Conservation (phyloP, 2,329 filamentous ascomycete genomes). For the Ophiocordyceps robertsii region DNA sequence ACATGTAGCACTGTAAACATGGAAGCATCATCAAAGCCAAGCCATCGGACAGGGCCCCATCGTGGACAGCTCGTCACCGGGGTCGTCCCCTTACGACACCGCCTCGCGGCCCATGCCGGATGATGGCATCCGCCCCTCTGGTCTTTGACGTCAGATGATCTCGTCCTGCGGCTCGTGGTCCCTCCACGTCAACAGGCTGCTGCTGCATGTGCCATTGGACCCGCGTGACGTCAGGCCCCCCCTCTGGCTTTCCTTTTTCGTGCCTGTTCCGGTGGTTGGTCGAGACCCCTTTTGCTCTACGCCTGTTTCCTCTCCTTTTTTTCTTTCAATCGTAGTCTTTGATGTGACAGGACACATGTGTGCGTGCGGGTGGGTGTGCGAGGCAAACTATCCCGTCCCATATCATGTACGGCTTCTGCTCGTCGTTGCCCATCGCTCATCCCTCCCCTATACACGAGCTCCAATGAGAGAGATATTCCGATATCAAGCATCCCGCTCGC, state of each 20-base stretch:
- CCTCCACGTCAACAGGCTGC: not conserved
- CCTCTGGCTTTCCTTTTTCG: not conserved
- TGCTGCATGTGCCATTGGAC: not conserved
- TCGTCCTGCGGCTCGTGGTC: not conserved
- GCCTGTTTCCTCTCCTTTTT: too few relatives aligned
- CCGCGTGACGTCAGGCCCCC: conserved; percentile 1
- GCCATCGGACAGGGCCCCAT: not conserved
- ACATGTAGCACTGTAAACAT: too few relatives aligned
- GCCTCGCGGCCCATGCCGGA: not conserved
- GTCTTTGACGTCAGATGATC: conserved; percentile 5
- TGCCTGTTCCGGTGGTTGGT: not conserved
- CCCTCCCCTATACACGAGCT: too few relatives aligned
- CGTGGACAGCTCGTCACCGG: not conserved
- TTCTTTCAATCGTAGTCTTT: too few relatives aligned
- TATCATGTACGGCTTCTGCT: too few relatives aligned
- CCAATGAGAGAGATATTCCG: too few relatives aligned
- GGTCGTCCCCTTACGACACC: not conserved
- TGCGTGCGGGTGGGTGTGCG: too few relatives aligned
- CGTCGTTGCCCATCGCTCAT: too few relatives aligned
- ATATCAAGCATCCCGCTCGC: not conserved
- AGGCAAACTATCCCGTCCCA: too few relatives aligned
- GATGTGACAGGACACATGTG: too few relatives aligned
- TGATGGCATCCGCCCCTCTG: not conserved
- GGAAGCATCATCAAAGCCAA: not conserved
- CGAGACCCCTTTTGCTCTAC: not conserved